Base-by-base conservation (phyloP, 176 grass and related monocot genomes). In the Oryza glumipatula region DNA sequence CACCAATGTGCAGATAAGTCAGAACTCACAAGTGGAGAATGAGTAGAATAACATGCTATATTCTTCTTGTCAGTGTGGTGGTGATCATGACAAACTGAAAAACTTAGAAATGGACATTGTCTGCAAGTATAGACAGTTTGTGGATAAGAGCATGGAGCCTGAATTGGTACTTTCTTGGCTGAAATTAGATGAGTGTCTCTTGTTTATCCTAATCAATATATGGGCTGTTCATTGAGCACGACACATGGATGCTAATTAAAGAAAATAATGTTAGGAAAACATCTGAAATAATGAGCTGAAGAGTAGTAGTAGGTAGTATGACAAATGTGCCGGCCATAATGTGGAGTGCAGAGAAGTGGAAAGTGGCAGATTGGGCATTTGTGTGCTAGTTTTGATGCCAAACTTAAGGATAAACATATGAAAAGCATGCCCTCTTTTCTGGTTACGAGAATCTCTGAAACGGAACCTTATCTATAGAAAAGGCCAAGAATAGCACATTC, bases 381-480 rank as follows among this genome's bases (percentile, higher is more conserved):
- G 68, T 74, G 74, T 80, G 79, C 73, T 78, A 68, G 3, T 35
- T 82, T 73, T 36, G 81, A 82, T 82, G 65, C 88, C 80, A 64
- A 43, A 67, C 51, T 32, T 70, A 17, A 90, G 56, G 68, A 52
- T 30, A 80, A 70, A 70, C 39, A 85, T 11, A 86, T 78, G 61
- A 69, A 87, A 90, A 90, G 80, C 49, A 64, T 54, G 76, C n/a
- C 70, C 32, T 90, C 80, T 87, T 87, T 90, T 83, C 75, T 51
- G 70, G 48, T 51, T 70, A 6, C 13, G 49, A 74, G 89, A 83
- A 90, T 87, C 69, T 90, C 64, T 69, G 79, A 87, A 83, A 79
- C n/a, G 51, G 75, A 87, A 83, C 80, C 84, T 90, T 90, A 87
- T 87, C 88, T 86, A 60, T 75, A 70, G 84, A 70, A 87, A 83